Conservation (phyloP, 129 eudicot genomes). For the Flaveria ramosissima region DNA sequence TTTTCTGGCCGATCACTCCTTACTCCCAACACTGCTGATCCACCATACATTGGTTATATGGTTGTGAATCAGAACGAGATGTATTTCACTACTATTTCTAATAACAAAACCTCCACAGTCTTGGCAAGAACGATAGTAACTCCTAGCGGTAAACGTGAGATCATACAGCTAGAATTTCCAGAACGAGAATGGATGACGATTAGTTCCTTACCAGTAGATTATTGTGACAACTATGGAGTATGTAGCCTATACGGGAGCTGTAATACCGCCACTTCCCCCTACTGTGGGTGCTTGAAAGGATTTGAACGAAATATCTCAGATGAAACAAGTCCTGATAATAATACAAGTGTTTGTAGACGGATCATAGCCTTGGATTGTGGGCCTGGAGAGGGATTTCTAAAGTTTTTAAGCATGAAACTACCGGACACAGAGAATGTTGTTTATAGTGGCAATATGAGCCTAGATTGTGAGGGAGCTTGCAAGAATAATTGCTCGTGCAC, state of each 20-base stretch:
- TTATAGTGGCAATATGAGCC: neutral
- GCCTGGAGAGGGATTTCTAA: slow-evolving; percentile 32
- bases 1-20: slow-evolving; percentile 9
- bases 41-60: neutral
- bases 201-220: slow-evolving; percentile 18
- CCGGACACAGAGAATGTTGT: slow-evolving; percentile 30
- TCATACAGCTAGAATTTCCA: neutral
- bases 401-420: slow-evolving; percentile 25
- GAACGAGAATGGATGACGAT: slow-evolving; percentile 6
- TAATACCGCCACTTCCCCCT: slow-evolving; percentile 10
- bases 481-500: slow-evolving; percentile 33
- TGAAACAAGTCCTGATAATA: slow-evolving; percentile 20
- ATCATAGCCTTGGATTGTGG: slow-evolving; percentile 33
- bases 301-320: slow-evolving; percentile 17
- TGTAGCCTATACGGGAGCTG: slow-evolving; percentile 34
- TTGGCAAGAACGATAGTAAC: neutral
- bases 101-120: slow-evolving; percentile 3
- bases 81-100: neutral
- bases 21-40: neutral
- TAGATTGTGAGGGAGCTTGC: slow-evolving; percentile 37
- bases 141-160: slow-evolving; percentile 21
- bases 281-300: slow-evolving; percentile 40
- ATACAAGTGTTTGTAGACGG: slow-evolving; percentile 31
- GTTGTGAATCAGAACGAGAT: slow-evolving; percentile 19
- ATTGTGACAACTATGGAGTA: slow-evolving; percentile 25